phyloP scores from a whole-genome alignment of 225 moss, liverwort and hornwort species.

The Straminergon stramineum region DNA sequence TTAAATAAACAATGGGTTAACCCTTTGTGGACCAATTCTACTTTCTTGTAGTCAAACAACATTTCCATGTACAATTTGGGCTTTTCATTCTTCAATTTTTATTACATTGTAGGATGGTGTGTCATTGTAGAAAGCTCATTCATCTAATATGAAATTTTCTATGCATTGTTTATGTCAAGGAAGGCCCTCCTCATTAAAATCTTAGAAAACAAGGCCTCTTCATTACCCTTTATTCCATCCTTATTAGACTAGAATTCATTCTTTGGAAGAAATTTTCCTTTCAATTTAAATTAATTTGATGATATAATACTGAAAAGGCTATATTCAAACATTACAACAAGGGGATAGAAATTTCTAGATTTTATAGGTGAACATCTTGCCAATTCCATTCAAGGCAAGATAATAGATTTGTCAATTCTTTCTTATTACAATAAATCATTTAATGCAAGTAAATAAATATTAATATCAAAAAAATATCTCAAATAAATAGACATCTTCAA shows the following conservation, averaged over 20 bases:
- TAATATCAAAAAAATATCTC: background rate
- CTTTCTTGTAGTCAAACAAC: rapidly evolving
- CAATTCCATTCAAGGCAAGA: background rate
- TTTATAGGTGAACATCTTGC: background rate
- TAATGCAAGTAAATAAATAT: background rate
- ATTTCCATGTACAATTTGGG: background rate
- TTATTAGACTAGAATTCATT: background rate
- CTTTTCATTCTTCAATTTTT: background rate
- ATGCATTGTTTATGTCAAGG: rapidly evolving
- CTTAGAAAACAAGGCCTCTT: background rate
- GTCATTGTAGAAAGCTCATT: background rate
- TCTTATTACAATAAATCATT: background rate
- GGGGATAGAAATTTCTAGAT: background rate
- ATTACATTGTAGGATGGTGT: background rate
- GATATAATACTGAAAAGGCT: rapidly evolving
- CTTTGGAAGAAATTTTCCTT: rapidly evolving
- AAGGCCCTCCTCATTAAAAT: background rate
- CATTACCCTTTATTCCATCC: rapidly evolving
- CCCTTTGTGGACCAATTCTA: background rate
- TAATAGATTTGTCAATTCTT: background rate
- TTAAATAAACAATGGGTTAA: background rate
- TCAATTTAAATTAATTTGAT: background rate
- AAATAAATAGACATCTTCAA: background rate
- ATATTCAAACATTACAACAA: background rate
- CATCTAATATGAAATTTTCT: background rate